phyloP scores from a whole-genome alignment of 2,329 filamentous ascomycete species.

The Coniella lustricola region DNA sequence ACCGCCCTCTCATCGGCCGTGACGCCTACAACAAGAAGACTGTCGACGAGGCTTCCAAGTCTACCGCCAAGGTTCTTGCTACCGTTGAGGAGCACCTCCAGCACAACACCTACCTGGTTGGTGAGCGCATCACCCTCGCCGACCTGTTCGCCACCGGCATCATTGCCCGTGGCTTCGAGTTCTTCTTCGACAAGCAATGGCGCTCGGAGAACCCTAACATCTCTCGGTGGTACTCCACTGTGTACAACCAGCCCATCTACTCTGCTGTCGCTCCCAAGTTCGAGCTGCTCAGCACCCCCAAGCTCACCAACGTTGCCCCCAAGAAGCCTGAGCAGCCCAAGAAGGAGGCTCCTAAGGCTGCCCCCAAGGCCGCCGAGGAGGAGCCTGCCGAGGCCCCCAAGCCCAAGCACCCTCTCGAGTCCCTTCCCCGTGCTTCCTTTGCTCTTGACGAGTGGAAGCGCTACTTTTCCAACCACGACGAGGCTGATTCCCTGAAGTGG shows the following conservation, averaged over 20 bases:
- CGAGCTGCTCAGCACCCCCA: constrained; percentile 75
- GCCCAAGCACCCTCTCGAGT: constrained; percentile 92
- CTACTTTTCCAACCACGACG: constrained; percentile 95
- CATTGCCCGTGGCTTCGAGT: constrained; percentile 82
- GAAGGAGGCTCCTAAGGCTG: constrained; percentile 42
- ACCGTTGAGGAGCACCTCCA: constrained; percentile 82
- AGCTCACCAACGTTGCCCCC: constrained; percentile 61
- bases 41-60: constrained; percentile 73
- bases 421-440: constrained; percentile 71
- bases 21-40: constrained; percentile 96
- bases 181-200: constrained; percentile 88
- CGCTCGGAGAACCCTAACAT: constrained; percentile 76
- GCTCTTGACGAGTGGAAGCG: constrained; percentile 97
- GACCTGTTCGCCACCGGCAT: constrained; percentile 80
- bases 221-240: constrained; percentile 89
- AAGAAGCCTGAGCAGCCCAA: constrained; percentile 73
- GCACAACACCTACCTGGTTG: constrained; percentile 93
- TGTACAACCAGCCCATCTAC: constrained; percentile 90
- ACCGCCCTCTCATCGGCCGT: constrained; percentile 74
- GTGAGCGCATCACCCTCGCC: constrained; percentile 94
- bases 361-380: constrained; percentile 33
- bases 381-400: constrained; percentile 59
- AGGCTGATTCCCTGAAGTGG: constrained; percentile 79
- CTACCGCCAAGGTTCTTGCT: constrained; percentile 57
- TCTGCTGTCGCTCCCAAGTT: constrained; percentile 69